These are phyloP conservation scores for Pyrenopolyporus hunteri DNA, from an alignment of 495 filamentous ascomycete species.

Conservation along the genomic window DNA sequence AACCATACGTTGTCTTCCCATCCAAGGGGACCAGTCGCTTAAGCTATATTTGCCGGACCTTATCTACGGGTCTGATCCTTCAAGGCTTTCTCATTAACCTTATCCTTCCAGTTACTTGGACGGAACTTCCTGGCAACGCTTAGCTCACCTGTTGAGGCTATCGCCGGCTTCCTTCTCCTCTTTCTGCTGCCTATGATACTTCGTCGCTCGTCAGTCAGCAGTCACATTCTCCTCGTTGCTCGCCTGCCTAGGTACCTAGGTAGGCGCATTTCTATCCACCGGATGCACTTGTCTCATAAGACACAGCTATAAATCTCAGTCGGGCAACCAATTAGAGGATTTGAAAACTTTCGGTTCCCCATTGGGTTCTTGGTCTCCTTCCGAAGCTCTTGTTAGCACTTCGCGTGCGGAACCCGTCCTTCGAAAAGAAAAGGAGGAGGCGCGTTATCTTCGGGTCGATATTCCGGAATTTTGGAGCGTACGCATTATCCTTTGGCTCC, in stretches of 20 bases:
- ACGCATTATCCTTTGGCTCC: not conserved
- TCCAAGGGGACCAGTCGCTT: slow-evolving; percentile 3
- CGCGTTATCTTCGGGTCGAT: no score
- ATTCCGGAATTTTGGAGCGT: not conserved
- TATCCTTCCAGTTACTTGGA: slow-evolving; percentile 4
- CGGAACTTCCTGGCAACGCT: not conserved
- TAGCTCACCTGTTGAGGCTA: not conserved
- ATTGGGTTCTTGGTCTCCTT: no score
- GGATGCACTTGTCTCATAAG: no score
- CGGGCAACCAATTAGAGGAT: no score
- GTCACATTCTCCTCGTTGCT: slow-evolving; percentile 15
- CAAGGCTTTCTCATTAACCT: slow-evolving; percentile 7
- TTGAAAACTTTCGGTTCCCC: no score
- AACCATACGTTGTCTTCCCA: slow-evolving; percentile 7
- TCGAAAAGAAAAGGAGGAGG: no score
- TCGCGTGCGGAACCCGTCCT: no score
- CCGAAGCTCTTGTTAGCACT: no score
- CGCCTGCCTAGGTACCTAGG: not conserved
- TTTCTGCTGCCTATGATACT: slow-evolving; percentile 18
- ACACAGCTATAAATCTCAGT: no score
- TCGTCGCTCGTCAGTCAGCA: slow-evolving; percentile 12
- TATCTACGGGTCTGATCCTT: slow-evolving; percentile 15
- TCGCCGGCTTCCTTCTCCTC: slow-evolving; percentile 1
- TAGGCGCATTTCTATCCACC: no score
- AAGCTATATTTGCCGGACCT: slow-evolving; percentile 13